Base-by-base conservation (phyloP, 2,329 filamentous ascomycete species). In the Fusarium tricinctum region DNA sequence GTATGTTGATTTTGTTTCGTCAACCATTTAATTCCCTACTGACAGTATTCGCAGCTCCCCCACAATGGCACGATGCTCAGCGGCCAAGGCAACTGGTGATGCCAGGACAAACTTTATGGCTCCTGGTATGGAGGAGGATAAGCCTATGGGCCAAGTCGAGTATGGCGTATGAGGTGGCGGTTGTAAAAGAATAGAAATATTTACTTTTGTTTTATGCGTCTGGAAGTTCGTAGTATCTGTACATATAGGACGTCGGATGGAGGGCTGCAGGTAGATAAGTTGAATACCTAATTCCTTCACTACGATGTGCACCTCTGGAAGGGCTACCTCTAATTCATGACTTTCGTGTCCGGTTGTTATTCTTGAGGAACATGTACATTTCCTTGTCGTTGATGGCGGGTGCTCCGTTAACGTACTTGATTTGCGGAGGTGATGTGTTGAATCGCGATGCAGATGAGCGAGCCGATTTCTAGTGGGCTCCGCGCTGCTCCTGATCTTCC, bases 11-110 rank as follows among this genome's bases (percentile, higher is more conserved):
- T 54, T 54, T 33, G 23, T 32, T 50, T 54, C 35, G 44, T 68
- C 61, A 58, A 28, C 44, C 42, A 17, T 49, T 10, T 46, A 43
- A 40, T 66, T 32, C 52, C 19, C 2, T 65, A 58, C 70, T 79
- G 69, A 80, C 60, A 23, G 22, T 26, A 33, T 23, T 4, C 17
- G n/a, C 19, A 97, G 94, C 84, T 97, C 94, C 67, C 94, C 96
- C 51, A 99, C 96, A 60, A 99, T 99, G 96, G 96, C 96, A 63
- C 92, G 96, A 78, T 97, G 94, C 86, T 97, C 94, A 49, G 95
- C 93, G 53, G 92, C 94, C 71, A 98, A 97, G 87, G 92, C 91
- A 60, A 90, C 89, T 12, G 89, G 90, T 64, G 92, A 94, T 81
- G 88, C 91, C 58, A 85, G 92, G 79, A 94, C 89, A 56, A 93